Evolutionary conservation across 495 filamentous ascomycete species (phyloP), one percentile per base, ranked within the genome.

Genomic region (Pseudotulostoma volvatum): DNA sequence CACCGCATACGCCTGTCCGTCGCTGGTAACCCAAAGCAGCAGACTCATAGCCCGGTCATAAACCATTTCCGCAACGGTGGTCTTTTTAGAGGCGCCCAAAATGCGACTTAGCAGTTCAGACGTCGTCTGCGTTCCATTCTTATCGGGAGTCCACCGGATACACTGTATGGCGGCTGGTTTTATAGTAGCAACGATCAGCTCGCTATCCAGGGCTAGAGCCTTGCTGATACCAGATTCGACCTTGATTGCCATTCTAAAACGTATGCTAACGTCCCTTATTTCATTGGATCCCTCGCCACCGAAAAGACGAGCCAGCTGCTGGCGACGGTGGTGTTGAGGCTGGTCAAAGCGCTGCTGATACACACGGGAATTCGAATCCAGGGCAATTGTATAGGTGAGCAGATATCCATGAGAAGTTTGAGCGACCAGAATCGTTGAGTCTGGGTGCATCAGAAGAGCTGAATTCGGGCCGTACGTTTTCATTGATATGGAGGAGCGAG

Each of bases 11-110:
- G 84, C 87, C 52, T 73, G 78, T 1, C 92, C 92, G 49, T 87
- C 87, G 49, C 69, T 82, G 7, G 84, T 92, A 40, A 93, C 72
- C 92, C 92, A 99, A 13, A 87, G 80, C 25, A 83, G 78, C 13
- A 99, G 68, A 49, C 90, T 96, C 87, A 99, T 99, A 1, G 90
- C 87, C 45, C 87, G 74, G 56, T 99, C 90, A 60, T 95, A 79
- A 17, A 93, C 79, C 84, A 99, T 94, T 37, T 93, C 81, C 30
- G 57, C 54, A 30, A 94, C 74, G 0, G 67, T 71, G 3, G 73
- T 68, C 58, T 80, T 85, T 53, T 81, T 87, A 21, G 76, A 71
- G 15, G 93, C 52, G 72, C 86, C 92, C 21, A 72, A 54, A 74
- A 95, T 92, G 19, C 82, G 76, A 46, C 77, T 93, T 41, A 96